Evolutionary conservation across 352 stramenopile genomes (phyloP), one percentile per base, ranked within the genome.

Genomic region (Pelagophyceae sp.): DNA sequence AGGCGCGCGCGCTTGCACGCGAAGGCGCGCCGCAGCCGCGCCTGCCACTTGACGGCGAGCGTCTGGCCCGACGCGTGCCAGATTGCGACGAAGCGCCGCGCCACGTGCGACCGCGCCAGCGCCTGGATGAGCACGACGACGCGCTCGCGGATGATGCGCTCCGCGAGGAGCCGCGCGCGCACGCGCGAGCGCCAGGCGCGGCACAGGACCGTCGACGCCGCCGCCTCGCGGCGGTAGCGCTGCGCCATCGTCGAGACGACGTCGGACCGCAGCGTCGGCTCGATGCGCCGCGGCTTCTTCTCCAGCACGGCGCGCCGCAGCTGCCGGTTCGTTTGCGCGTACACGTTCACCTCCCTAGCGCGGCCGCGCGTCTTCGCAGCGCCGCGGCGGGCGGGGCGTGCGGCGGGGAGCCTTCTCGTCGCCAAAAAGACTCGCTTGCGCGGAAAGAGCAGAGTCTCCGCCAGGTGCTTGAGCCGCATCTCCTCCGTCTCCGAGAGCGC

Each of bases 11-110:
- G 20, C 35, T 51, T 50, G 29, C 38, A 35, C 32, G 1, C 6
- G 2, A 80, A 15, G 19, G 51, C 63, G 25, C 76, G 1, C 35
- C 76, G 31, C 25, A 75, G 37, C 31, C 76, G 27, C 54, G 76
- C 76, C 51, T 80, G 76, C 76, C 76, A 80, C 70, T 80, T 63
- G 37, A 80, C 38, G 15, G 67, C 38, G 33, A 74, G 35, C 20
- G 15, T 1, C 35, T 35, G 35, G 20, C 20, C 6, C 2, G 3
- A 23, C 1, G 3, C 2, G 15, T 33, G 27, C 67, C 67, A 74
- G 35, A 58, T 27, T 11, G 67, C 67, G 35, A 74, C 67, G 67
- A 74, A 31, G 1, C 38, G 33, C 38, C 67, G 67, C 33, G 67
- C 67, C 0, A 74, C 27, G 35, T 31, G 31, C 2, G 17, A 17